Evolutionary conservation across 208 protist species (phyloP).

Genomic region (Wallacemonas sp.): DNA sequence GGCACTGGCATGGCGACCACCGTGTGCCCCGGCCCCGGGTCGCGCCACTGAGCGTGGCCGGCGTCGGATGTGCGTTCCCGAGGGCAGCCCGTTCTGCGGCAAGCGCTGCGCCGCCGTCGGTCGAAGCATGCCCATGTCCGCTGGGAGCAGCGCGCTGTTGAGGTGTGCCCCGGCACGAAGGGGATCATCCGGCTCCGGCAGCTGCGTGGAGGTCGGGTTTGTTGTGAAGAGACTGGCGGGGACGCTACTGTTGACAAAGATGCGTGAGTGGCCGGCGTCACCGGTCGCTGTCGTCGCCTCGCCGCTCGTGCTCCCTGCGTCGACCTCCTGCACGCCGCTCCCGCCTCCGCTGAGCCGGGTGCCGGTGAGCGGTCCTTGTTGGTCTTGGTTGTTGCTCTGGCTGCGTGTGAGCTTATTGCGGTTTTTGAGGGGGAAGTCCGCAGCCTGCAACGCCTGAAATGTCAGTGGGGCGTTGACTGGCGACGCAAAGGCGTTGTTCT

Average conservation of each 20-base stretch:
- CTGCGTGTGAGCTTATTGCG: slow-evolving; percentile 12
- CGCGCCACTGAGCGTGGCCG: slow-evolving; percentile 59
- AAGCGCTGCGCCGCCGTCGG: slow-evolving; percentile 28
- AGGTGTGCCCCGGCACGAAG: background rate
- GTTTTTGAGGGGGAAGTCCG: slow-evolving; percentile 6
- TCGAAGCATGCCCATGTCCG: slow-evolving; percentile 39
- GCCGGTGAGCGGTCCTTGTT: background rate
- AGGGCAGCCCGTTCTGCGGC: slow-evolving; percentile 39
- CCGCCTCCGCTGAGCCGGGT: background rate
- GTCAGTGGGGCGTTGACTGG: slow-evolving; percentile 17
- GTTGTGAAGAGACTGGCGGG: slow-evolving; percentile 21
- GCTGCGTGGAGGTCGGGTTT: slow-evolving; percentile 13
- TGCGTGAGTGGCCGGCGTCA: slow-evolving; percentile 1
- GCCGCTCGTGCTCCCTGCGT: background rate
- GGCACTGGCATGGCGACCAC: background rate
- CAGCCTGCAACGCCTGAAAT: slow-evolving; percentile 19
- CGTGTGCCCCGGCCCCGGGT: background rate
- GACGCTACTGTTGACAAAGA: slow-evolving; percentile 17
- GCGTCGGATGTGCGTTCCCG: slow-evolving; percentile 76
- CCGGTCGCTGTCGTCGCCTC: background rate
- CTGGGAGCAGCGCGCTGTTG: background rate
- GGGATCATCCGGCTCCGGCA: slow-evolving; percentile 3
- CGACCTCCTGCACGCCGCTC: background rate
- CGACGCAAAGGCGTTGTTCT: background rate
- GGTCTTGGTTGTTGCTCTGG: slow-evolving; percentile 6